Evolutionary conservation across 495 filamentous ascomycete species (phyloP).

Genomic region (Neurospora sp.): DNA sequence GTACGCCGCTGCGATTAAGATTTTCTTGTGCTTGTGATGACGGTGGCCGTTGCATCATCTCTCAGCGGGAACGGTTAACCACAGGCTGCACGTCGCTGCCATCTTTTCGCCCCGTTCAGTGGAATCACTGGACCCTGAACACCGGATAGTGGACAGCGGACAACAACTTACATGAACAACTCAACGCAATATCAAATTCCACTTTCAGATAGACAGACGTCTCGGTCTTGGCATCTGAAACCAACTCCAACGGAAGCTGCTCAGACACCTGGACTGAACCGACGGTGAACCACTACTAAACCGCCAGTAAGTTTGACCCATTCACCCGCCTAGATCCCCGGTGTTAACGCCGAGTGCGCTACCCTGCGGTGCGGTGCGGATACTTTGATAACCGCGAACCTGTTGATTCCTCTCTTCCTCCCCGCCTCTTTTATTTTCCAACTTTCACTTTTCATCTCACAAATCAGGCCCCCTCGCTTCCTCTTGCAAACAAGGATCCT

Average conservation of each 20-base stretch:
- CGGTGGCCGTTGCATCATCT: conserved; percentile 1
- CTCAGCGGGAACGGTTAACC: neutral
- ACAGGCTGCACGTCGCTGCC: conserved; percentile 5
- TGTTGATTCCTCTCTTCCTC: neutral
- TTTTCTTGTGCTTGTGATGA: conserved; percentile 2
- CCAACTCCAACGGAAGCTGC: neutral
- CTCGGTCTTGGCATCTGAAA: neutral
- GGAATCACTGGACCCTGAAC: neutral
- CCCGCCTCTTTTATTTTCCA: neutral
- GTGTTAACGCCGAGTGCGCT: neutral
- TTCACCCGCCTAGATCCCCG: neutral
- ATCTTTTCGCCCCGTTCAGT: neutral
- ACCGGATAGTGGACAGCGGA: neutral
- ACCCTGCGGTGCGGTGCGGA: neutral
- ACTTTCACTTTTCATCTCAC: neutral
- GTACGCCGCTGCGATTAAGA: neutral
- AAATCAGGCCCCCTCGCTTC: neutral
- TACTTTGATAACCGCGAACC: neutral
- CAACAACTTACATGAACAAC: neutral
- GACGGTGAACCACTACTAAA: neutral
- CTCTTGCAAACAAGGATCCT: neutral
- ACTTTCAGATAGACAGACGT: neutral
- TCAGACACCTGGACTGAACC: neutral
- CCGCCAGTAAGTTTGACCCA: neutral
- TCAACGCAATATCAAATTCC: neutral